Percentiles rank a stretch among this genome's conserved stretches.
Conservation (phyloP, 208 protist genomes). For the Crithidia sp. region DNA sequence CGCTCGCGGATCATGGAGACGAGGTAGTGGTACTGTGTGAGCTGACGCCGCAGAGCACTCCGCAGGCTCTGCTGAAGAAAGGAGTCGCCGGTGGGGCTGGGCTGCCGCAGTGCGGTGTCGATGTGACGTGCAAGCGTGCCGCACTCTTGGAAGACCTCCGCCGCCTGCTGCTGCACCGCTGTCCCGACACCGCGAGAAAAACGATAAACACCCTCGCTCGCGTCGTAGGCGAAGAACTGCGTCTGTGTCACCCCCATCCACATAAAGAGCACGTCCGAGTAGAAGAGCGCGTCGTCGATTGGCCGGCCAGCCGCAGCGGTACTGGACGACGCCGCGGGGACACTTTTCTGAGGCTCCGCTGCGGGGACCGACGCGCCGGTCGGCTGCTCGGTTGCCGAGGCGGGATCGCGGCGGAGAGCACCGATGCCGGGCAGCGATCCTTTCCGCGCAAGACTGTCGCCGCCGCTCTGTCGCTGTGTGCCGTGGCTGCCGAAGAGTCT, state of each 20-base stretch:
- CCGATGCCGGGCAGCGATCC: slow-evolving; percentile 22
- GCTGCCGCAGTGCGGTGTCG: slow-evolving; percentile 39
- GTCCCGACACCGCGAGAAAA: slow-evolving; percentile 30
- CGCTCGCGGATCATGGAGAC: slow-evolving; percentile 57
- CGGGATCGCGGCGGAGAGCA: background rate
- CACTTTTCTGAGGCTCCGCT: no score
- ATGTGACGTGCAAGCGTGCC: slow-evolving; percentile 50
- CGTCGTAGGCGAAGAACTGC: slow-evolving; percentile 46
- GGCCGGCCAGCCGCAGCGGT: background rate
- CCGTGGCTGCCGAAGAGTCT: slow-evolving; percentile 19
- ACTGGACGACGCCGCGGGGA: background rate
- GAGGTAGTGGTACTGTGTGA: slow-evolving; percentile 72
- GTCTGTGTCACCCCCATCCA: slow-evolving; percentile 64
- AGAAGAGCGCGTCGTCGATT: slow-evolving; percentile 46
- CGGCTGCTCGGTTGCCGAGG: background rate
- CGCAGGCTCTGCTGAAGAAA: slow-evolving; percentile 72
- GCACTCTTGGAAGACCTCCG: slow-evolving; percentile 45
- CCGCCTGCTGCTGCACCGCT: slow-evolving; percentile 38
- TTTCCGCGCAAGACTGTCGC: slow-evolving; percentile 3
- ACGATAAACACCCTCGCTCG: slow-evolving; percentile 29
- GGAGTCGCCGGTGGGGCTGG: slow-evolving; percentile 35
- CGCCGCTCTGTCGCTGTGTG: slow-evolving; percentile 1
- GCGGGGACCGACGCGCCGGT: background rate
- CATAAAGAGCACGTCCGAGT: slow-evolving; percentile 69
- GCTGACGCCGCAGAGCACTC: slow-evolving; percentile 52